Percentiles rank a stretch among this genome's conserved stretches.
These are phyloP conservation scores for Saturnispora diversa DNA, from an alignment of 805 yeast species.

Conservation along the genomic window DNA sequence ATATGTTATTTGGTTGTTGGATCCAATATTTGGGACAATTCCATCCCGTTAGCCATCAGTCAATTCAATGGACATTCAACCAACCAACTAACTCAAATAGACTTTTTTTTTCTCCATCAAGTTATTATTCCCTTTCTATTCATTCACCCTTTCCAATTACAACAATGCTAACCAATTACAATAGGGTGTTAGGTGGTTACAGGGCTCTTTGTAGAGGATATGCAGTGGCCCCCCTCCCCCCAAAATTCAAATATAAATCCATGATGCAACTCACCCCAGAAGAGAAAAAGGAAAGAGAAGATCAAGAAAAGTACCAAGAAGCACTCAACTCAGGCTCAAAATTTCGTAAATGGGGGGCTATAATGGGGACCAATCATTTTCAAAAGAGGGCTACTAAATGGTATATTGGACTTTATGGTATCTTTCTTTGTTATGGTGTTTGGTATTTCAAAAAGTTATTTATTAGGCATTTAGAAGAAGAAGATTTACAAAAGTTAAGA, in stretches of 20 bases:
- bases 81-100: too few species aligned
- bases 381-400: slow-evolving; percentile 55
- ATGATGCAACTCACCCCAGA: slow-evolving; percentile 25
- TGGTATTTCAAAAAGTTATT: slow-evolving; percentile 61
- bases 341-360: slow-evolving; percentile 44
- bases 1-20: too few species aligned
- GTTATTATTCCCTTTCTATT: too few species aligned
- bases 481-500: slow-evolving; percentile 24
- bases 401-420: slow-evolving; percentile 51
- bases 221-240: slow-evolving; percentile 15
- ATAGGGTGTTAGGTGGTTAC: background rate
- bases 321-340: slow-evolving; percentile 30
- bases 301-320: slow-evolving; percentile 24
- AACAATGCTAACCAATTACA: too few species aligned
- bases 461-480: slow-evolving; percentile 54
- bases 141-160: too few species aligned
- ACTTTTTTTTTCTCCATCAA: too few species aligned
- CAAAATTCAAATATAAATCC: slow-evolving; percentile 25
- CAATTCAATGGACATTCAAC: too few species aligned
- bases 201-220: background rate
- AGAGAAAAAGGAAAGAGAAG: slow-evolving; percentile 25
- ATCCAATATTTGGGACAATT: too few species aligned
- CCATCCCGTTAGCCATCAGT: too few species aligned
- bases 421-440: slow-evolving; percentile 50
- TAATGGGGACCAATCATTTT: slow-evolving; percentile 46